Evolutionary conservation across 352 stramenopile genomes (phyloP), one percentile per base, ranked within the genome.

Genomic region (Pythium diclinum): DNA sequence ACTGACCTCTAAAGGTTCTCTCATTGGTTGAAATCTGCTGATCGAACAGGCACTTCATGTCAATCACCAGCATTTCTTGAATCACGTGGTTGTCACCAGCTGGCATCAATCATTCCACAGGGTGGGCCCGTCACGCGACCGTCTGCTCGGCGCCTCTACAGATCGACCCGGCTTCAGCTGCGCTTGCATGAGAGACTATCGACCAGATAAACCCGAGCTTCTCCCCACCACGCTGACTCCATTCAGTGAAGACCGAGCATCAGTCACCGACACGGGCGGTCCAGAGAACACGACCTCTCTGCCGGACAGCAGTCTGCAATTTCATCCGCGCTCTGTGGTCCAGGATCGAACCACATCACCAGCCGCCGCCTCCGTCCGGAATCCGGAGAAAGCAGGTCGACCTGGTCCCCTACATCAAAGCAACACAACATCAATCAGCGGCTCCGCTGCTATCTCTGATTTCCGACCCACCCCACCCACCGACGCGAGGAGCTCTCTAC

Each of bases 281-380:
- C 44, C 44, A 51, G 25, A 13, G 30, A 49, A n/a, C 21, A 13
- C 14, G n/a, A 14, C 32, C 48, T 38, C 36, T 59, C 21, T 58
- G 11, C 34, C 28, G 46, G n/a, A 49, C 60, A 67, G 32, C 60
- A 67, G 60, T 67, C 60, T 19, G 40, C 42, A 67, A 56, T 67
- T 67, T 67, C 52, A 56, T 55, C 17, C n/a, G 44, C 44, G 44
- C 30, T 19, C 44, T 51, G 44, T 51, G 44, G 44, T 51, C 44
- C 6, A 23, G 17, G 44, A 51, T 51, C 17, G 13, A 51, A 51
- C 19, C 44, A 51, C 44, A 51, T 51, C 44, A 51, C 44, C 44
- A 51, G 44, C 44, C 44, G 44, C 44, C 44, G 44, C 44, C 44
- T 4, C 44, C 17, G 44, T 51, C 44, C 44, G 44, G 44, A 51